Base-by-base conservation (phyloP, 2,329 filamentous ascomycete species). In the Helminthosporium solani region DNA sequence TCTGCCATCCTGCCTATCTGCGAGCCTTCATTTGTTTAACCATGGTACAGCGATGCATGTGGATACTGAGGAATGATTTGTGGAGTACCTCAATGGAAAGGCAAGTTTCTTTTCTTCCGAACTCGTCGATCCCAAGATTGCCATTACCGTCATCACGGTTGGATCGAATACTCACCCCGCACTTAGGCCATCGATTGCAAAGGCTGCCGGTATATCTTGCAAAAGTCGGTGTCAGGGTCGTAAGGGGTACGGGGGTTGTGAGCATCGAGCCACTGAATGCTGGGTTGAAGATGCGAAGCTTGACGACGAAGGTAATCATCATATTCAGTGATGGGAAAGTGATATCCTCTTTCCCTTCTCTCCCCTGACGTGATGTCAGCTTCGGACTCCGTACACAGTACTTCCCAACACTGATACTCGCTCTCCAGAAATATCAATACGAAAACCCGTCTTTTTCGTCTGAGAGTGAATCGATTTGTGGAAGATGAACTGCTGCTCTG, bases 141-240 rank as follows among this genome's bases (percentile, higher is more conserved):
- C 44, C n/a, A 69, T 73, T 47, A 68, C 62, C 14, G 54, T 73
- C 8, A 44, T 73, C 5, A 65, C 60, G 11, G 61, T 63, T 23
- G 63, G 57, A 31, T 42, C 43, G 1, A 51, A 61, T 2, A 61
- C 68, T 20, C 59, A 72, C 1, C 66, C 70, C 2, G 40, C 38
- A 4, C 50, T 71, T 20, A 52, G 61, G 2, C 45, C 55, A 7
- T 48, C 50, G 7, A 37, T 66, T 15, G 60, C 57, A 20, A n/a
- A 43, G 3, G 58, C 60, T 42, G 70, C 69, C 4, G 65, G 70
- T 46, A 25, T 51, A 61, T 25, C 64, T 73, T 1, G 66, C 70
- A 0, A 67, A 70, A 37, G 54, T 81, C 1, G 77, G 78, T 0
- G 78, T 81, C 9, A 69, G 56, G 0, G 63, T 81, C 0, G 33